These are phyloP conservation scores for Nepenthes mirabilis DNA, from an alignment of 148 eudicot genomes.

Conservation along the genomic window DNA sequence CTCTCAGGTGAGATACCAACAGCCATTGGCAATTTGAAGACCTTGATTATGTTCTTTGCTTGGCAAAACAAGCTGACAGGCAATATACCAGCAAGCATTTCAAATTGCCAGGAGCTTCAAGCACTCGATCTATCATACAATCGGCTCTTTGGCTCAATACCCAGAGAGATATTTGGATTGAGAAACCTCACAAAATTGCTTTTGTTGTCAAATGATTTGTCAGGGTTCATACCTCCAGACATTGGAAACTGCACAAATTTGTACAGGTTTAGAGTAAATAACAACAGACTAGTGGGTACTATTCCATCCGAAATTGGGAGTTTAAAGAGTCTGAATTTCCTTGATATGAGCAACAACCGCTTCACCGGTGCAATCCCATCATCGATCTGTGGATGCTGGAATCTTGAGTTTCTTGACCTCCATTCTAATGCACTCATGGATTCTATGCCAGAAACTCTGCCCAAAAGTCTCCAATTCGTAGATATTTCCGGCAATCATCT, in stretches of 20 bases:
- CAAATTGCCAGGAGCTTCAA: constrained; percentile 56
- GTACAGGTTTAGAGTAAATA: constrained; percentile 67
- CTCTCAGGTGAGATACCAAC: constrained; percentile 59
- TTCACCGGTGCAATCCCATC: constrained; percentile 66
- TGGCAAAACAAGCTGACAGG: constrained; percentile 91
- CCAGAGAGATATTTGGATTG: constrained; percentile 44
- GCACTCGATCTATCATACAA: constrained; percentile 84
- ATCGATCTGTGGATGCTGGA: constrained; percentile 54
- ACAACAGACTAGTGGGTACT: constrained; percentile 62
- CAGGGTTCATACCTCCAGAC: constrained; percentile 72
- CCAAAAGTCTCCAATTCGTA: constrained; percentile 63
- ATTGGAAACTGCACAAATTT: constrained; percentile 73
- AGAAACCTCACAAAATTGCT: constrained; percentile 66
- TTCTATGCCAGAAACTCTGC: constrained; percentile 45
- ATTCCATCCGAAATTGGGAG: constrained; percentile 81
- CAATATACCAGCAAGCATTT: constrained; percentile 48
- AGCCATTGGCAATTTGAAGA: constrained; percentile 48
- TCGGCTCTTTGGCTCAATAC: constrained; percentile 53
- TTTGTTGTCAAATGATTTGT: constrained; percentile 57
- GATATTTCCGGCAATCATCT: constrained; percentile 77
- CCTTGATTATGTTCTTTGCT: constrained; percentile 68
- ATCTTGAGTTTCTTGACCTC: constrained; percentile 76
- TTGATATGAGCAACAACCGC: constrained; percentile 62
- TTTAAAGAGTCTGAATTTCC: constrained; percentile 54
- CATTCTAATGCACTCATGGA: constrained; percentile 70